Evolutionary conservation across 1,284 basidiomycete species (phyloP).

Genomic region (Macrocybe sp.): DNA sequence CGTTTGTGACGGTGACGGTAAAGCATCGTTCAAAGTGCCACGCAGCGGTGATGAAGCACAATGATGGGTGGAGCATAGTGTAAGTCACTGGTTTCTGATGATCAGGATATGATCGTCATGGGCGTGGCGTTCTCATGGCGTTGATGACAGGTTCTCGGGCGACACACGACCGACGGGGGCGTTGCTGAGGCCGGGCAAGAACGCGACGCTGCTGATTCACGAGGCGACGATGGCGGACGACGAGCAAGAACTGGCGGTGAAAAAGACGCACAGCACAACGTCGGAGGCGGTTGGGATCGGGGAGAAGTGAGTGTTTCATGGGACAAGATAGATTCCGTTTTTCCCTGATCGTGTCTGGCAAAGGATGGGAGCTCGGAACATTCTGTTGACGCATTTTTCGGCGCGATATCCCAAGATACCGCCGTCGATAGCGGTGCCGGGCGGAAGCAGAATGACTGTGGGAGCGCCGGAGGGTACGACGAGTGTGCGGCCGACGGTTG

Average conservation of each 20-base stretch:
- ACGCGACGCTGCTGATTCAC: constrained; percentile 85
- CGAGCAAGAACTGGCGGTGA: constrained; percentile 63
- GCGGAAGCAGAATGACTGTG: constrained; percentile 4
- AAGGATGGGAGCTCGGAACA: constrained; percentile 80
- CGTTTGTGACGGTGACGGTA: constrained; percentile 65
- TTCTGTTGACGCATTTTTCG: constrained; percentile 93
- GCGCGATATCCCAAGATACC: constrained; percentile 90
- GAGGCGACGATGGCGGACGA: constrained; percentile 89
- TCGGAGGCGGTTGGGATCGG: constrained; percentile 84
- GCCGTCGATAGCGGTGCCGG: constrained; percentile 22
- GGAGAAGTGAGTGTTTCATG: constrained; percentile 40
- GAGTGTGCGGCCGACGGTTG: constrained; percentile 43
- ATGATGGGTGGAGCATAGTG: constrained; percentile 79
- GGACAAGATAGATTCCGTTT: neutral
- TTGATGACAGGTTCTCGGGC: constrained; percentile 62
- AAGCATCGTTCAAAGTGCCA: constrained; percentile 71
- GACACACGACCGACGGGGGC: constrained; percentile 80
- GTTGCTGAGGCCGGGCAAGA: constrained; percentile 62
- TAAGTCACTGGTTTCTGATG: constrained; percentile 31
- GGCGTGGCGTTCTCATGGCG: constrained; percentile 6
- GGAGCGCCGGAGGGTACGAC: constrained; percentile 7
- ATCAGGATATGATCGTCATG: constrained; percentile 5
- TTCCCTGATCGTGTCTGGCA: neutral
- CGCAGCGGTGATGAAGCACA: constrained; percentile 65
- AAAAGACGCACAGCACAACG: constrained; percentile 88